phyloP scores from a whole-genome alignment of 768 basidiomycete species.

The Russula emetica region DNA sequence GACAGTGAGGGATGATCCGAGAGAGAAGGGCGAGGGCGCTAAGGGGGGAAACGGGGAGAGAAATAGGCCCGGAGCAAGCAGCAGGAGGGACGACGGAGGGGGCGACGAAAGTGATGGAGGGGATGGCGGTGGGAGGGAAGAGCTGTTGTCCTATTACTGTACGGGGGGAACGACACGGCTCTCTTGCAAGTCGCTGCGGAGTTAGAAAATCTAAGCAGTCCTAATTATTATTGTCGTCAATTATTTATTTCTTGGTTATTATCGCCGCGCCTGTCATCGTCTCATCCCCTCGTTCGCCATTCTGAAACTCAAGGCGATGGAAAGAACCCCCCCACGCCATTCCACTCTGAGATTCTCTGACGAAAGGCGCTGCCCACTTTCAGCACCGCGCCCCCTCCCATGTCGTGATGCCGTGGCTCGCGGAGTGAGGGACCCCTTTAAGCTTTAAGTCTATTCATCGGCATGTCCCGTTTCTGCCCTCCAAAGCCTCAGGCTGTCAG shows the following conservation, averaged over 20 bases:
- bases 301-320: not conserved
- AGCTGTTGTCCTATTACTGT: slow-evolving; percentile 25
- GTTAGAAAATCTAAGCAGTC: slow-evolving; percentile 20
- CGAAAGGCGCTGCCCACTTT: not conserved
- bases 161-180: slow-evolving; percentile 26
- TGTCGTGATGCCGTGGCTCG: slow-evolving; percentile 15
- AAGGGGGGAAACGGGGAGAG: not conserved
- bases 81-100: slow-evolving; percentile 22
- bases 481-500: not conserved
- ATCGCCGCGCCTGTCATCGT: not conserved
- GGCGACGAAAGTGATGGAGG: slow-evolving; percentile 25
- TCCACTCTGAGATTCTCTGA: not conserved
- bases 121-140: slow-evolving; percentile 31
- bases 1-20: slow-evolving; percentile 16
- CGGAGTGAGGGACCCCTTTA: slow-evolving; percentile 9
- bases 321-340: slow-evolving; percentile 8
- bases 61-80: slow-evolving; percentile 11
- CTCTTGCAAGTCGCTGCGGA: slow-evolving; percentile 23
- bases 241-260: slow-evolving; percentile 14
- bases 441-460: slow-evolving; percentile 15
- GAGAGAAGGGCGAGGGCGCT: not conserved
- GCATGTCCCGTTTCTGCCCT: slow-evolving; percentile 17
- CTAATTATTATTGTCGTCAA: slow-evolving; percentile 6
- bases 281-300: not conserved
- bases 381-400: not conserved